These are phyloP conservation scores for Thielaviopsis musarum DNA, from an alignment of 2,329 filamentous ascomycete species.

Conservation along the genomic window DNA sequence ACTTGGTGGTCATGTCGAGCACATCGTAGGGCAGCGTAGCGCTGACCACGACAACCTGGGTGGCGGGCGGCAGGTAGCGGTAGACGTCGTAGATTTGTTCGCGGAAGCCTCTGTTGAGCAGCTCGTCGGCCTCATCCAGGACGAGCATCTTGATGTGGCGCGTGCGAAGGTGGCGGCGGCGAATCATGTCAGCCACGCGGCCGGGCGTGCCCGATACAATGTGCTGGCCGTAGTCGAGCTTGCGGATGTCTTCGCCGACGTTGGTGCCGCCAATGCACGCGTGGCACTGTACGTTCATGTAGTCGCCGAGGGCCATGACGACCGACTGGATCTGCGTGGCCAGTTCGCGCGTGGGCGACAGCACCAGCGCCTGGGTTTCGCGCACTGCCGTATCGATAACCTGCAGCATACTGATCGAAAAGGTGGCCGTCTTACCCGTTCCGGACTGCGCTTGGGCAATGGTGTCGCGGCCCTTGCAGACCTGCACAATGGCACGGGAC, in stretches of 20 bases:
- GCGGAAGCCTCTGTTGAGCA: slow-evolving; percentile 82
- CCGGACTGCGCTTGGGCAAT: slow-evolving; percentile 96
- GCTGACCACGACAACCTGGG: slow-evolving; percentile 95
- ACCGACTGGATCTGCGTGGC: slow-evolving; percentile 98
- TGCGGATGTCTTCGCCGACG: slow-evolving; percentile 92
- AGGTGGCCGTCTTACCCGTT: slow-evolving; percentile 92
- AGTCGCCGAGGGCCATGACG: slow-evolving; percentile 98
- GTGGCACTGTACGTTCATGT: slow-evolving; percentile 99
- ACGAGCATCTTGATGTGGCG: slow-evolving; percentile 49
- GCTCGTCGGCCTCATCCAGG: slow-evolving; percentile 43
- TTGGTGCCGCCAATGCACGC: slow-evolving; percentile 97
- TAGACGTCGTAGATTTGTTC: slow-evolving; percentile 99
- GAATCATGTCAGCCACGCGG: slow-evolving; percentile 57
- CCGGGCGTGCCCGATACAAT: slow-evolving; percentile 97
- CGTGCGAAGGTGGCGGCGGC: slow-evolving; percentile 38
- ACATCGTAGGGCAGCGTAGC: slow-evolving; percentile 96
- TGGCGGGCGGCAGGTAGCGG: slow-evolving; percentile 87
- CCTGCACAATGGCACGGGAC: slow-evolving; percentile 93
- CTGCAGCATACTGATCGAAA: slow-evolving; percentile 90
- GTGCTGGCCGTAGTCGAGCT: slow-evolving; percentile 94
- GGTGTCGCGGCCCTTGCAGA: slow-evolving; percentile 97
- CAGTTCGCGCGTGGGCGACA: slow-evolving; percentile 90
- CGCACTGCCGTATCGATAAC: slow-evolving; percentile 87
- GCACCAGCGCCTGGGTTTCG: slow-evolving; percentile 84
- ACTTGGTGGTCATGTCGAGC: slow-evolving; percentile 97